Evolutionary conservation across 495 filamentous ascomycete genomes (phyloP), one percentile per base, ranked within the genome.

Genomic region (Hypoxylon subgilvum): DNA sequence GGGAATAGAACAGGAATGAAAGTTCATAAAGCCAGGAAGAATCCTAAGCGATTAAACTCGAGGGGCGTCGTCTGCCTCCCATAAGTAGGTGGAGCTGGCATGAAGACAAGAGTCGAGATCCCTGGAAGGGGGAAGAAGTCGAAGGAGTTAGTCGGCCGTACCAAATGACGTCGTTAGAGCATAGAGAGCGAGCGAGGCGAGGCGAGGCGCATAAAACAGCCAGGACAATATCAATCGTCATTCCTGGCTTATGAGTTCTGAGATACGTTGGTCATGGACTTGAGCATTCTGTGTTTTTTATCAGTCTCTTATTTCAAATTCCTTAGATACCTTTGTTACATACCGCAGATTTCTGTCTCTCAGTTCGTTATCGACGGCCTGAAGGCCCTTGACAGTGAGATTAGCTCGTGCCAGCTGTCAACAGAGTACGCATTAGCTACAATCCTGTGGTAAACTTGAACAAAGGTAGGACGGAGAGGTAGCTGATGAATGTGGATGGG

Each of bases 361-460:
- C 68, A 80, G 69, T 38, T 83, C 76, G 38, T 78, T 68, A 57
- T 79, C 76, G 27, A 81, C 69, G 23, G 74, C 72, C 38, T 72
- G 62, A 5, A 83, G 60, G 60, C 79, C 77, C 46, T 74, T 69
- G 46, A 76, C 56, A 32, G 72, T 73, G 32, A 74, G 44, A 38
- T 72, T 75, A 63, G 70, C 75, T 66, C 77, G 80, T 66, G 72
- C 75, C 62, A 84, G 67, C 81, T 84, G 68, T 68, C 53, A 16
- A 31, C 55, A 57, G 52, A 28, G 38, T 38, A 64, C 17, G 16
- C 21, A 43, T 72, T 44, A 72, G 69, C 30, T 44, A 38, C 13
- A 14, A 31, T 41, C 39, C 14, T 43, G 14, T 34, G 23, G 28
- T 30, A 47, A 10, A 52, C 27, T 32, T 19, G 30, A 28, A 14